A percentile compares a stretch with the other conserved stretches of the same genome.
Conservation (phyloP, 2,329 filamentous ascomycete genomes). For the Talaromyces islandicus region DNA sequence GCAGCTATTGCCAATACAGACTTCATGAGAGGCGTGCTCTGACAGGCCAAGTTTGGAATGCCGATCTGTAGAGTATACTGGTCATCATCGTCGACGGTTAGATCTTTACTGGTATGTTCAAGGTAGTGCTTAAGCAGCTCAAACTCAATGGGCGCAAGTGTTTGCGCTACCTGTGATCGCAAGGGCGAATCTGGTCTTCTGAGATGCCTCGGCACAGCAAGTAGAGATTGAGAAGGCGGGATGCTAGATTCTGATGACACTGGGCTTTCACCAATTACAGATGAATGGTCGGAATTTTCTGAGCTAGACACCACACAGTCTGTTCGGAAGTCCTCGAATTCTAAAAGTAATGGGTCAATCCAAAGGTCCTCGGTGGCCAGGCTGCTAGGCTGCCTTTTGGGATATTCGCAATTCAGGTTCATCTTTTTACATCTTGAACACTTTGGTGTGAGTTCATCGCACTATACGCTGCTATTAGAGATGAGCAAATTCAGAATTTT, state of each 20-base stretch:
- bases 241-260: neutral
- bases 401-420: slow-evolving; percentile 25
- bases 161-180: slow-evolving; percentile 1
- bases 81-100: slow-evolving; percentile 33
- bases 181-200: neutral
- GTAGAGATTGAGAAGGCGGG: neutral
- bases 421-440: slow-evolving; percentile 30
- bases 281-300: slow-evolving; percentile 2
- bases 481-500: neutral
- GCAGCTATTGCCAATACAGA: slow-evolving; percentile 40
- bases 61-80: slow-evolving; percentile 37
- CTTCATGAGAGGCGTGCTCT: slow-evolving; percentile 35
- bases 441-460: slow-evolving; percentile 28
- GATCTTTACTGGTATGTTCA: slow-evolving; percentile 34
- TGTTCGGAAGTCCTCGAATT: neutral
- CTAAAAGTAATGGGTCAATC: neutral
- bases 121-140: slow-evolving; percentile 38
- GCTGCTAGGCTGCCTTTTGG: neutral
- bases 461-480: slow-evolving; percentile 20
- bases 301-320: slow-evolving; percentile 6
- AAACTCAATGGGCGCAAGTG: slow-evolving; percentile 24
- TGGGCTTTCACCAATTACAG: neutral
- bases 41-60: slow-evolving; percentile 39
- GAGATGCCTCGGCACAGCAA: neutral
- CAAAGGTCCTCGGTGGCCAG: slow-evolving; percentile 7